Evolutionary conservation across 1,139 yeast genomes (phyloP).

Genomic region (Arxiozyma bovina): DNA sequence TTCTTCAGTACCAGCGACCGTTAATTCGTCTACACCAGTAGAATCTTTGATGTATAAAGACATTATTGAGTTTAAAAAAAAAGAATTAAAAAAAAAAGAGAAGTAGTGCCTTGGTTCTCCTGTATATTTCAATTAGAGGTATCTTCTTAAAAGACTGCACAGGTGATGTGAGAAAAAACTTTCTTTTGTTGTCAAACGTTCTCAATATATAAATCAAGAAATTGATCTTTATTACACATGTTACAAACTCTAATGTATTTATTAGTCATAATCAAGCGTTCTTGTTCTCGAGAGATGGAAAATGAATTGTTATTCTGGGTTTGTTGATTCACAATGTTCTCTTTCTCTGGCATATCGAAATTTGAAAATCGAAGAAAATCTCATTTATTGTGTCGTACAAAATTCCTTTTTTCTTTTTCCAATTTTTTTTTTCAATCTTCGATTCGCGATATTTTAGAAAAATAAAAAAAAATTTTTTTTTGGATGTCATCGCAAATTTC

Average conservation of each 20-base stretch:
- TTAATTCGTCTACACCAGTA: conserved; percentile 54
- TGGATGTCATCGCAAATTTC: not conserved
- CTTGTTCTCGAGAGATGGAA: not conserved
- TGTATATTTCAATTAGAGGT: no score
- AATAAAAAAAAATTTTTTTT: no score
- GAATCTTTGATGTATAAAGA: conserved; percentile 59
- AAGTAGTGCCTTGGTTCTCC: not conserved
- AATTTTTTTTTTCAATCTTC: no score
- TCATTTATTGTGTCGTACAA: not conserved
- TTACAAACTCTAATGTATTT: no score
- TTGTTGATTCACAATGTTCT: not conserved
- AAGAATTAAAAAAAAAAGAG: no score
- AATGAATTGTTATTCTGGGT: not conserved
- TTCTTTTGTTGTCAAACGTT: no score
- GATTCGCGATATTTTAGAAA: no score
- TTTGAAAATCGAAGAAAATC: not conserved
- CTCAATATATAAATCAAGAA: no score
- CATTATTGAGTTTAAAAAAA: conserved; percentile 9
- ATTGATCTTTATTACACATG: no score
- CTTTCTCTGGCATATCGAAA: not conserved
- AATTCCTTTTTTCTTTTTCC: no score
- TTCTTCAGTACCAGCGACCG: conserved; percentile 51
- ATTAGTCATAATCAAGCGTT: not conserved
- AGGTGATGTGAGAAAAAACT: not conserved
- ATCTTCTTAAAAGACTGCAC: not conserved